Evolutionary conservation across 148 eudicot species (phyloP), one percentile per base, ranked within the genome.

Genomic region (Arbutus unedo): DNA sequence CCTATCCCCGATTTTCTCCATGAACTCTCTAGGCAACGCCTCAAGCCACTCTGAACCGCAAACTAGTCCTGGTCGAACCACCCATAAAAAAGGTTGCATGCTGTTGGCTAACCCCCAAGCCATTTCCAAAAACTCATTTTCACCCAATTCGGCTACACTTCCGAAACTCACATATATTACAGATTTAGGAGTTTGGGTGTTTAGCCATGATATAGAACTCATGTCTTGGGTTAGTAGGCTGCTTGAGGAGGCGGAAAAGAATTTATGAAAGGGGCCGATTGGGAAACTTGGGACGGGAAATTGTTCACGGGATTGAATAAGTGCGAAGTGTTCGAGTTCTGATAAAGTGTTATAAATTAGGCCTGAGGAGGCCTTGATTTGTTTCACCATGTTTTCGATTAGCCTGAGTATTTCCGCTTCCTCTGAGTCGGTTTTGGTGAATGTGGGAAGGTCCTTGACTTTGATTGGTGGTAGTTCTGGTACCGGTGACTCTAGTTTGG

Each of bases 81-180:
- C 94, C 96, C 93, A 93, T 62, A 93, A 55, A 81, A 91, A 93
- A 0, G 91, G 94, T n/a, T 83, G 90, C 47, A n/a, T 73, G 81
- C 94, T 88, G 21, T 88, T 70, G 31, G 86, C 90, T 25, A 91
- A 23, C 4, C 90, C 96, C 86, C 84, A 85, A 5, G 93, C 91
- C 14, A 90, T 78, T 59, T 91, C 91, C 3, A 57, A 4, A 41
- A 93, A 91, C 3, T 91, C 90, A 0, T 76, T 50, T 71, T 82
- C 79, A 3, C 66, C 77, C 8, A 91, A 78, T 2, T 81, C 41
- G 0, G 91, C 93, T 3, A 87, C 47, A 62, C 91, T 90, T 11
- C 96, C 94, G 55, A 89, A 91, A 76, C 96, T 89, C 44, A 93
- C 93, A 23, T 91, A 93, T 5, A 93, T 11, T 1, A 91, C 94